These are phyloP conservation scores for Ceratobasidium sp. DNA, from an alignment of 1,284 basidiomycete genomes.

Conservation along the genomic window DNA sequence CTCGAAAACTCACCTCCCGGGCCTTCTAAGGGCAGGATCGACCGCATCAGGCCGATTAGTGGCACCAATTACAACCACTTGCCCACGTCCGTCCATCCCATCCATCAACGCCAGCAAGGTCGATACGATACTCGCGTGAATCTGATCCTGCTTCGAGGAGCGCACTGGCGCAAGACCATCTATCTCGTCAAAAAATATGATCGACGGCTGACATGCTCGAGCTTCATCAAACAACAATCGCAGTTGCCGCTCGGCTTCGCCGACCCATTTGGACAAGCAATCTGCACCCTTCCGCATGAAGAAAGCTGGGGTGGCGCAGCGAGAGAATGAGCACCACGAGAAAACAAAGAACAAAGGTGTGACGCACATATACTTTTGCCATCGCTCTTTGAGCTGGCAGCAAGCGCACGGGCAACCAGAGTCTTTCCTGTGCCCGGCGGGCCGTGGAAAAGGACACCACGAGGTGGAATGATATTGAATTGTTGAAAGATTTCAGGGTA, in stretches of 20 bases:
- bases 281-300: constrained; percentile 98
- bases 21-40: constrained; percentile 95
- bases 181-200: constrained; percentile 99
- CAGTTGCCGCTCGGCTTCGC: constrained; percentile 95
- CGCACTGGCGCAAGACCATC: constrained; percentile 99
- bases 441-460: constrained; percentile 93
- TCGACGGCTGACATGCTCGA: constrained; percentile 96
- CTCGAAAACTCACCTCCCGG: constrained; percentile 70
- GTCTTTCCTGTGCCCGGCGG: constrained; percentile 98
- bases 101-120: constrained; percentile 99
- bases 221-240: constrained; percentile 99
- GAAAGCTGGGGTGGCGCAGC: too few relatives aligned
- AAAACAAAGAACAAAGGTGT: too few relatives aligned
- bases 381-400: constrained; percentile 98
- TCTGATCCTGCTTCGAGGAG: constrained; percentile 98
- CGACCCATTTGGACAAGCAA: constrained; percentile 99
- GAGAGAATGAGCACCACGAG: too few relatives aligned
- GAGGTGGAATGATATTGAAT: constrained; percentile 96
- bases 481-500: constrained; percentile 96
- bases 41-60: constrained; percentile 99
- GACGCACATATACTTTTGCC: too few relatives aligned
- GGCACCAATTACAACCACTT: constrained; percentile 99
- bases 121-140: constrained; percentile 99
- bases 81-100: constrained; percentile 97
- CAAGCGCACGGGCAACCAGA: constrained; percentile 93